These are phyloP conservation scores for Yamadazyma paraphyllophila DNA, from an alignment of 805 yeast species.

Conservation along the genomic window DNA sequence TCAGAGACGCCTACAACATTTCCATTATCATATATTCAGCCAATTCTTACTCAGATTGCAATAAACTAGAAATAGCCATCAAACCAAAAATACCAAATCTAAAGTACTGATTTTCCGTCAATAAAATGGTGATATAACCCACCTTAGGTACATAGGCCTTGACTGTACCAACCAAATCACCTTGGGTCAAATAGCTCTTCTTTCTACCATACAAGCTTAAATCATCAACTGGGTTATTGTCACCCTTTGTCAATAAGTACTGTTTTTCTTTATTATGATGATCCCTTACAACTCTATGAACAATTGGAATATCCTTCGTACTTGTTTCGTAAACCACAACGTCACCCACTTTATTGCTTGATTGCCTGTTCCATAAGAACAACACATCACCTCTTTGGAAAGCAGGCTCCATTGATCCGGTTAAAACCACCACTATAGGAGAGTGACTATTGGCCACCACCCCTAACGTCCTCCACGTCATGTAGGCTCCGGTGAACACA, in stretches of 20 bases:
- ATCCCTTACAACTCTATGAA: slow-evolving; percentile 88
- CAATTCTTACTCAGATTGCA: slow-evolving; percentile 29
- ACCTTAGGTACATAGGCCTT: slow-evolving; percentile 85
- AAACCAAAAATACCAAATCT: slow-evolving; percentile 75
- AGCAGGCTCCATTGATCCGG: slow-evolving; percentile 99
- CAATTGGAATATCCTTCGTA: slow-evolving; percentile 87
- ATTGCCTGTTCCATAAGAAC: slow-evolving; percentile 84
- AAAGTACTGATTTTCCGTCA: slow-evolving; percentile 84
- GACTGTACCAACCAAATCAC: slow-evolving; percentile 89
- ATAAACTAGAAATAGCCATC: slow-evolving; percentile 66
- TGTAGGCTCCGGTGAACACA: slow-evolving; percentile 84
- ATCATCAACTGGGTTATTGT: slow-evolving; percentile 91
- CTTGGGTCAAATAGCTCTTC: slow-evolving; percentile 73
- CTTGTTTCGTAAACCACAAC: slow-evolving; percentile 87
- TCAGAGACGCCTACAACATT: not conserved
- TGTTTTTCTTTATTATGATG: slow-evolving; percentile 64
- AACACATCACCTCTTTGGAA: slow-evolving; percentile 96
- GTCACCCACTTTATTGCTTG: slow-evolving; percentile 75
- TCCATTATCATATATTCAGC: not conserved
- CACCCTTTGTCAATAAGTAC: slow-evolving; percentile 88
- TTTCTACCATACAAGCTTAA: slow-evolving; percentile 76
- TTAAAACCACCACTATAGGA: slow-evolving; percentile 93
- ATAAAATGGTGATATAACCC: slow-evolving; percentile 88
- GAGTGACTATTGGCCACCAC: slow-evolving; percentile 79
- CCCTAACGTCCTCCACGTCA: slow-evolving; percentile 85